Percentiles rank a stretch among this genome's conserved stretches.
These are phyloP conservation scores for Grosmannia huntii DNA, from an alignment of 2,329 filamentous ascomycete genomes.

Conservation along the genomic window DNA sequence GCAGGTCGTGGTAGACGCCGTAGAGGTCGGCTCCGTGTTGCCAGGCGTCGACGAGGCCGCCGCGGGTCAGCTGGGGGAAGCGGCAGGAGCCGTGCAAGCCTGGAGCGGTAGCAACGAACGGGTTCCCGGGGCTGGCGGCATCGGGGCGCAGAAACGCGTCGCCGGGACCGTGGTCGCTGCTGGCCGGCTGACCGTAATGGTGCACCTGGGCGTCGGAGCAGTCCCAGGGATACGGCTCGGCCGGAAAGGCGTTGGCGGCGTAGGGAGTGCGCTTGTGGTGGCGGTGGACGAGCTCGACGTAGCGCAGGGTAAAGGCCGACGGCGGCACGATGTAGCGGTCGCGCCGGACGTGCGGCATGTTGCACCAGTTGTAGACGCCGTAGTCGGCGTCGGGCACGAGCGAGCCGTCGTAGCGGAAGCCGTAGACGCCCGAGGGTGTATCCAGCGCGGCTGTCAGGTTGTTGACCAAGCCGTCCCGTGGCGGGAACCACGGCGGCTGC, in stretches of 20 bases:
- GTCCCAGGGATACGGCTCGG: constrained; percentile 59
- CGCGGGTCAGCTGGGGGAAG: constrained; percentile 67
- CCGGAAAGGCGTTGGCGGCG: constrained; percentile 61
- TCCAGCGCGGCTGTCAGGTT: constrained; percentile 16
- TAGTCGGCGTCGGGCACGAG: constrained; percentile 40
- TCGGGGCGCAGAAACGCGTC: constrained; percentile 49
- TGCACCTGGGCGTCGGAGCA: constrained; percentile 59
- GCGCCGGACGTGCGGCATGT: constrained; percentile 71
- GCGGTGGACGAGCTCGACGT: constrained; percentile 69
- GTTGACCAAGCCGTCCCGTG: constrained; percentile 16
- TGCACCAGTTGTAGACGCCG: constrained; percentile 68
- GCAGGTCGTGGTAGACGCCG: constrained; percentile 58
- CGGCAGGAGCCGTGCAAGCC: constrained; percentile 65
- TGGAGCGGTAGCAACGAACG: constrained; percentile 44
- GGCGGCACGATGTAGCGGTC: constrained; percentile 45
- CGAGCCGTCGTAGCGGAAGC: constrained; percentile 62
- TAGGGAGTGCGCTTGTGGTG: constrained; percentile 82
- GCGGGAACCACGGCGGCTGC: constrained; percentile 17
- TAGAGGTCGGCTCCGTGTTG: constrained; percentile 67
- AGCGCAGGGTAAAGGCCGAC: constrained; percentile 38
- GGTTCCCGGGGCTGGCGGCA: constrained; percentile 45
- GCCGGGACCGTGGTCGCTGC: constrained; percentile 17
- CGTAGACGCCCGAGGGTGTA: constrained; percentile 45
- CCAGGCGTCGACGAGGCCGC: constrained; percentile 60
- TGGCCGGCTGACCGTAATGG: constrained; percentile 47